Evolutionary conservation across 106 monocot genomes (phyloP), one percentile per base, ranked within the genome.

Genomic region (Acorus calamus): DNA sequence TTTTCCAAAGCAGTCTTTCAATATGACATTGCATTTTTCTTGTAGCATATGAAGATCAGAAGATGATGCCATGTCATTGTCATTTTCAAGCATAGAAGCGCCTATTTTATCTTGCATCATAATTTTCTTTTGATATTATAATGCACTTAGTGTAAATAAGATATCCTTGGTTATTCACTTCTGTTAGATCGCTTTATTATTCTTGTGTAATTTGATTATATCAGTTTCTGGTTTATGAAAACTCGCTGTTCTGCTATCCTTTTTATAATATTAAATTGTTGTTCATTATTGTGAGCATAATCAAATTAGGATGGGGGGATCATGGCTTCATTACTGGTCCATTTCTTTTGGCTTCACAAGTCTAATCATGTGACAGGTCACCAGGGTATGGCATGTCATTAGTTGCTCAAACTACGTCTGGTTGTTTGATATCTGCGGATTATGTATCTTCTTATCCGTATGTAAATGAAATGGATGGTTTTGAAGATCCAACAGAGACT

Each of bases 371-470:
- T 71, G 53, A n/a, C 78, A 94, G 94, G 57, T 94, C 94, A 58
- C 84, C 86, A 59, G 87, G 94, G 49, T 94, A 90, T 74, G 90
- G 94, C 3, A 67, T 94, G 54, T 87, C 94, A 49, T 46, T 94
- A 53, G 89, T 90, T 74, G 94, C 94, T 14, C 90, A 96, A 66
- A 96, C 94, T 44, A 87, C 87, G 43, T 69, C 90, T 41, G 90
- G 79, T 2, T 96, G 94, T 65, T 64, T 80, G 47, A 78, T 96
- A 8, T 90, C 94, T 51, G 78, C 76, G 12, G 94, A 96, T 67
- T n/a, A 46, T 59, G 73, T 76, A 44, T 56, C 86, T 59, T 83
- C 78, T 69, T 70, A 77, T 52, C 77, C 75, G 52, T 73, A 63
- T 50, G 63, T 57, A 42, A 81, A 79, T 58, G 86, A 90, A 46